These are phyloP conservation scores for Naganishia friedmannii DNA, from an alignment of 768 basidiomycete genomes.

Conservation along the genomic window DNA sequence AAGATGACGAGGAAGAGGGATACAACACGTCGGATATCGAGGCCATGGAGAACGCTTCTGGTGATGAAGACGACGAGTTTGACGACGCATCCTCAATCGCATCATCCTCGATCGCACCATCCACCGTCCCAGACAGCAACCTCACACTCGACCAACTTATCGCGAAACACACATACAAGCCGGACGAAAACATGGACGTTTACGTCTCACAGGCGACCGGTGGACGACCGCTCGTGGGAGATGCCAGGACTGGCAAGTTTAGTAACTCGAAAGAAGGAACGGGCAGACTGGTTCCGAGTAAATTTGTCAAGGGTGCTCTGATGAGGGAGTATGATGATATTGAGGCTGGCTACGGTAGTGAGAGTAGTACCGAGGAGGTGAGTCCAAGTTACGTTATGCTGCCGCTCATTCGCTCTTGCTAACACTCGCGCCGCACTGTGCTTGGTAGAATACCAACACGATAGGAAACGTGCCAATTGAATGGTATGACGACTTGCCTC, in stretches of 20 bases:
- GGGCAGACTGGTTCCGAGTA: conserved; percentile 42
- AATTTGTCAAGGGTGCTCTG: conserved; percentile 48
- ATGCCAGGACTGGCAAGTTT: conserved; percentile 38
- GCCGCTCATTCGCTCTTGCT: conserved; percentile 9
- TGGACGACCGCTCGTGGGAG: conserved; percentile 28
- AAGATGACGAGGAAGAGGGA: conserved; percentile 46
- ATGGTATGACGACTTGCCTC: conserved; percentile 99
- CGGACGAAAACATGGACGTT: conserved; percentile 29
- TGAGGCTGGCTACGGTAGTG: conserved; percentile 54
- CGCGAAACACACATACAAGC: conserved; percentile 47
- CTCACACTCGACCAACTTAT: conserved; percentile 45
- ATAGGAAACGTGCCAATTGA: conserved; percentile 93
- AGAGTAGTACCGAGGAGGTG: conserved; percentile 53
- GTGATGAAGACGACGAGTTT: conserved; percentile 29
- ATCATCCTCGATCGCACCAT: conserved; percentile 28
- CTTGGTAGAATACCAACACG: conserved; percentile 77
- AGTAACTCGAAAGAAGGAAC: conserved; percentile 44
- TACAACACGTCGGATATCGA: conserved; percentile 54
- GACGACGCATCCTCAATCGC: conserved; percentile 37
- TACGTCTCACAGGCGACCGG: conserved; percentile 23
- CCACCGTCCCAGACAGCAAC: conserved; percentile 22
- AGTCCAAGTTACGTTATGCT: conserved; percentile 33
- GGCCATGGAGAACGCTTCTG: conserved; percentile 39
- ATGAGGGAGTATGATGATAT: conserved; percentile 52
- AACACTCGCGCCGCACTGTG: too few relatives aligned